These are phyloP conservation scores for Micractinium conductrix DNA, from an alignment of 139 green algal genomes.

Conservation along the genomic window DNA sequence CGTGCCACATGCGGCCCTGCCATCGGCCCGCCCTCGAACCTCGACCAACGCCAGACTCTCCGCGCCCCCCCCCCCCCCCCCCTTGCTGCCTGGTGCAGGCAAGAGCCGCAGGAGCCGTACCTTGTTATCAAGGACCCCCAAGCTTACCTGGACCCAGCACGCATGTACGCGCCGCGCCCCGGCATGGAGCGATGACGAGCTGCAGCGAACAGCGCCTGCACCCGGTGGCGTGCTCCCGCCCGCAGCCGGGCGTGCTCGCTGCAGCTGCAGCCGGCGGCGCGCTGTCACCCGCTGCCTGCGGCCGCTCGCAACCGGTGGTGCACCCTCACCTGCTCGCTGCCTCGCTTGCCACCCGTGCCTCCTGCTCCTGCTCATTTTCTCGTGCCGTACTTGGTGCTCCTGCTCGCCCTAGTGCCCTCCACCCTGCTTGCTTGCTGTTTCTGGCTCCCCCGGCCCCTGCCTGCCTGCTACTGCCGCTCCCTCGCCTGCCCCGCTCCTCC, in stretches of 20 bases:
- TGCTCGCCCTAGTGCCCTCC: neutral
- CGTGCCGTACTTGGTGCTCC: neutral
- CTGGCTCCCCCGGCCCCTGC: neutral
- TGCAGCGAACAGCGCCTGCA: no score
- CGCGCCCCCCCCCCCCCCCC: no score
- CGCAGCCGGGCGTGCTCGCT: no score
- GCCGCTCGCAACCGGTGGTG: no score
- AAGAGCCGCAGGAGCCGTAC: slow-evolving; percentile 42
- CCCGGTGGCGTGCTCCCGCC: no score
- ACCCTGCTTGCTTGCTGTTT: neutral
- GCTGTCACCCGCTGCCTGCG: no score
- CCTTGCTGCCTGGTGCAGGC: no score
- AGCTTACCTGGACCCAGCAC: slow-evolving; percentile 43
- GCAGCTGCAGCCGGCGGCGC: no score
- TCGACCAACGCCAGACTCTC: no score
- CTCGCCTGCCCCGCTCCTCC: neutral
- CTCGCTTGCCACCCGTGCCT: neutral
- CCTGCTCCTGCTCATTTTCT: neutral
- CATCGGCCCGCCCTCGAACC: no score
- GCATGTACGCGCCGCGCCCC: slow-evolving; percentile 11
- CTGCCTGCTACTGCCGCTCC: neutral
- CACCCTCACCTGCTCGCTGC: no score
- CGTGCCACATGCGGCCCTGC: no score
- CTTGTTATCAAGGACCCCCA: slow-evolving; percentile 51
- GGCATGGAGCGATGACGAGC: neutral